phyloP scores from a whole-genome alignment of 2,329 filamentous ascomycete genomes.

The Paraphaeosphaeria minitans region DNA sequence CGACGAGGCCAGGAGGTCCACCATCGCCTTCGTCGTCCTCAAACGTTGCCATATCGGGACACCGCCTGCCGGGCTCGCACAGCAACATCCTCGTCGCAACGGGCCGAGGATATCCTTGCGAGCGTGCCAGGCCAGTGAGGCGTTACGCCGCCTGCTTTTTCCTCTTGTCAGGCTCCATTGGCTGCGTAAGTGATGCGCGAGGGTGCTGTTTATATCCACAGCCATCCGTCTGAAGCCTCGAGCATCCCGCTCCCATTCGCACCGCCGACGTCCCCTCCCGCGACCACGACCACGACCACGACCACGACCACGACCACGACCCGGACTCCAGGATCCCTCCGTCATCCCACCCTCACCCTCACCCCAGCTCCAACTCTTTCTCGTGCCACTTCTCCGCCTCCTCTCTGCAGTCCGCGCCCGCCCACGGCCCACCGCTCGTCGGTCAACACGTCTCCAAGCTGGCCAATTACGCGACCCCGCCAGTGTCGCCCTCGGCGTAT shows the following conservation, averaged over 20 bases:
- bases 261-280: constrained; percentile 35
- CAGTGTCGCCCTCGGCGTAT: constrained; percentile 69
- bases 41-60: constrained; percentile 46
- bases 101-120: constrained; percentile 46
- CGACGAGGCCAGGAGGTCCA: constrained; percentile 39
- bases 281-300: constrained; percentile 16
- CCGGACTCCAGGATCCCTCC: constrained; percentile 8
- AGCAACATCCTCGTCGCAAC: constrained; percentile 43
- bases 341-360: constrained; percentile 4
- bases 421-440: constrained; percentile 10
- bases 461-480: constrained; percentile 67
- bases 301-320: constrained; percentile 18
- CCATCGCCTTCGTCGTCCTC: constrained; percentile 33
- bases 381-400: constrained; percentile 9
- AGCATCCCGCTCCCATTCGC: constrained; percentile 27
- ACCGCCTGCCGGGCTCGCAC: constrained; percentile 37
- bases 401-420: background rate
- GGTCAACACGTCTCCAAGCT: constrained; percentile 60
- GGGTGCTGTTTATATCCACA: constrained; percentile 46
- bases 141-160: constrained; percentile 42
- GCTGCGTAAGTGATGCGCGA: constrained; percentile 41
- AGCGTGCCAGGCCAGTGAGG: constrained; percentile 36
- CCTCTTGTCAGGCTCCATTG: constrained; percentile 44
- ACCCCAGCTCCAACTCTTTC: background rate
- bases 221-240: constrained; percentile 38